Percentiles rank a stretch among this genome's conserved stretches.
Evolutionary conservation across 441 rosid genomes (phyloP).

Genomic region (Jatropha multifida): DNA sequence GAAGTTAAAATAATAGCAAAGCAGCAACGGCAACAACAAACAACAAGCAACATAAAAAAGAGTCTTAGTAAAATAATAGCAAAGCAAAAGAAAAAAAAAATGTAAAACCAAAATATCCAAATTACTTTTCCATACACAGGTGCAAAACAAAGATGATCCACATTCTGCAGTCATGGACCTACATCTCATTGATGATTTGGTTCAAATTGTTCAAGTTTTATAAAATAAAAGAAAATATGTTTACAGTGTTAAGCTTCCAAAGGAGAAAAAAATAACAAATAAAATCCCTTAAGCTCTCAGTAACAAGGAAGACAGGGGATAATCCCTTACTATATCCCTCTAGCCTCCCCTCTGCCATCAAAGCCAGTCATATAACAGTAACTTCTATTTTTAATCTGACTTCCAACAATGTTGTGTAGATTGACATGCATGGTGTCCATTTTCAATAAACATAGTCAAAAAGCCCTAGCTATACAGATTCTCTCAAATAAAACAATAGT

Average conservation of each 20-base stretch:
- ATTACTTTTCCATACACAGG: not conserved
- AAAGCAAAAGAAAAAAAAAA: not conserved
- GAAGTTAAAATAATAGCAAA: conserved; percentile 16
- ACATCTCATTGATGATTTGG: conserved; percentile 5
- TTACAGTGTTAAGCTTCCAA: not conserved
- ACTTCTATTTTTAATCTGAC: not conserved
- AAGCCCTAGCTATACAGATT: not conserved
- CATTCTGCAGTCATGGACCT: not conserved
- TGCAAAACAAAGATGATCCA: not conserved
- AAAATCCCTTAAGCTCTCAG: not conserved
- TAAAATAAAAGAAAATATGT: not conserved
- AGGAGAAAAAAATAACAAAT: not conserved
- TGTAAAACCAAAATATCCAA: not conserved
- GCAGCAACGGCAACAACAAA: not conserved
- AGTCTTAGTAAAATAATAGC: not conserved
- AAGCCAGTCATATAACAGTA: not conserved
- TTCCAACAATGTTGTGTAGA: not conserved
- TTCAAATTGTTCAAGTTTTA: not conserved
- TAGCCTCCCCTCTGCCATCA: not conserved
- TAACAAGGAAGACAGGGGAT: not conserved
- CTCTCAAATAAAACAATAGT: not conserved
- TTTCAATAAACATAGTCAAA: not conserved
- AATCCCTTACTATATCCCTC: not conserved
- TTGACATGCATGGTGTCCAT: not conserved
- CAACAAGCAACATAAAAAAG: too few species aligned